Evolutionary conservation across 2,329 filamentous ascomycete genomes (phyloP), one percentile per base, ranked within the genome.

Genomic region (Calonectria multiphialidica): DNA sequence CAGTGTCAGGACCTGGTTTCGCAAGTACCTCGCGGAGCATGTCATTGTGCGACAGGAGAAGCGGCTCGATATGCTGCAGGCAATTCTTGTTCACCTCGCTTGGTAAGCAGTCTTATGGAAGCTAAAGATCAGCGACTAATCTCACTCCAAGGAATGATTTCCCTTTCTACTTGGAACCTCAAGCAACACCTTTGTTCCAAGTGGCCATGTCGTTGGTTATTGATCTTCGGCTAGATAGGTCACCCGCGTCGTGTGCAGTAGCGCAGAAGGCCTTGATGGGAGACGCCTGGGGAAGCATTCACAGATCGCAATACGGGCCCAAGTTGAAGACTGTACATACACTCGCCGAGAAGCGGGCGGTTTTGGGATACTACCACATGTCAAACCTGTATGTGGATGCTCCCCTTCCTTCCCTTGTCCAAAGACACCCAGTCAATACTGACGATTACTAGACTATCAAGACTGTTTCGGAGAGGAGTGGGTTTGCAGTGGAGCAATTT

Each of bases 341-440:
- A 3, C 68, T 80, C 0, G 80, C 83, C 0, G 85, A 87, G 40
- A 84, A 84, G 73, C 82, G 86, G 0, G 81, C 85, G 0, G 76
- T 84, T 3, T 72, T 87, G 0, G 86, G 85, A 0, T 81, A 82
- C 62, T 87, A 84, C 47, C 86, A 86, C 28, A 62, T 84, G 2
- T 80, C 81, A 7, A 83, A 81, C 0, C 57, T 84, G 83, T 83
- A 75, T 44, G 81, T 28, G 23, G 2, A 7, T 3, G 8, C 3
- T 7, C 2, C 13, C 37, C 21, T 47, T 3, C 6, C 3, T 7
- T 2, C 13, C 37, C 21, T 47, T 7, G 28, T n/a, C 15, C 1
- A n/a, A 15, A 7, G 1, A 2, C 18, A 15, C 23, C 1, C 13
- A 7, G 44, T 9, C n/a, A 18, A 18, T 25, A 16, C 47, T 50